These are phyloP conservation scores for Lentinula sp. DNA, from an alignment of 768 basidiomycete species.

Conservation along the genomic window DNA sequence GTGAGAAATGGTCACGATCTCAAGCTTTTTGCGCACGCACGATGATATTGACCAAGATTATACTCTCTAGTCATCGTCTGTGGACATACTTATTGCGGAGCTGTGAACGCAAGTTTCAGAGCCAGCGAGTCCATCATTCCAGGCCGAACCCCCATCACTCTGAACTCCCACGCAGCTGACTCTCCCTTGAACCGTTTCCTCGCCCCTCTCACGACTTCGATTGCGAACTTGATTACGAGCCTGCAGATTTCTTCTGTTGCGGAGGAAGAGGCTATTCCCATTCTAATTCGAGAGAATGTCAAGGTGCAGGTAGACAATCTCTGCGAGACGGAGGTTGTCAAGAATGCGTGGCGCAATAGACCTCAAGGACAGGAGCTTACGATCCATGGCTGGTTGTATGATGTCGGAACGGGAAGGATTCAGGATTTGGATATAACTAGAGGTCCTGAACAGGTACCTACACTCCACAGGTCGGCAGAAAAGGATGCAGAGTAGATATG, in stretches of 20 bases:
- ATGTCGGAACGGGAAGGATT: constrained; percentile 51
- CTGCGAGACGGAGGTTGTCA: constrained; percentile 37
- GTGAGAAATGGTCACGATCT: constrained; percentile 67
- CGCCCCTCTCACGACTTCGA: constrained; percentile 53
- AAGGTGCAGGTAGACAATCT: constrained; percentile 47
- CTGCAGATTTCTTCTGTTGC: constrained; percentile 35
- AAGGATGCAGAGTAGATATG: no score
- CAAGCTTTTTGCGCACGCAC: constrained; percentile 13
- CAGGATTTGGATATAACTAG: constrained; percentile 47
- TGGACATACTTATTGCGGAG: constrained; percentile 82
- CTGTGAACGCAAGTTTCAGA: constrained; percentile 50
- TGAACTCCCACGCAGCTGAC: constrained; percentile 27
- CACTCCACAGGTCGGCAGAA: no score
- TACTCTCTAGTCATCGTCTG: constrained; percentile 60
- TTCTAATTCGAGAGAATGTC: constrained; percentile 56
- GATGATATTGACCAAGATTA: constrained; percentile 24
- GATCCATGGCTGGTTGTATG: constrained; percentile 73
- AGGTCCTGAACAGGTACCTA: constrained; percentile 19
- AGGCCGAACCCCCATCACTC: constrained; percentile 24
- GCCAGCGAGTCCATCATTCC: constrained; percentile 16
- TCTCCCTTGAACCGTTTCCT: constrained; percentile 67
- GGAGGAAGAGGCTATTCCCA: constrained; percentile 30
- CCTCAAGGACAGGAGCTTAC: constrained; percentile 33
- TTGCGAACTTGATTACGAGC: constrained; percentile 37
- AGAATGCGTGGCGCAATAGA: constrained; percentile 39